phyloP scores from a whole-genome alignment of 2,329 filamentous ascomycete species.

The Paracorniculantispora psalliotae region DNA sequence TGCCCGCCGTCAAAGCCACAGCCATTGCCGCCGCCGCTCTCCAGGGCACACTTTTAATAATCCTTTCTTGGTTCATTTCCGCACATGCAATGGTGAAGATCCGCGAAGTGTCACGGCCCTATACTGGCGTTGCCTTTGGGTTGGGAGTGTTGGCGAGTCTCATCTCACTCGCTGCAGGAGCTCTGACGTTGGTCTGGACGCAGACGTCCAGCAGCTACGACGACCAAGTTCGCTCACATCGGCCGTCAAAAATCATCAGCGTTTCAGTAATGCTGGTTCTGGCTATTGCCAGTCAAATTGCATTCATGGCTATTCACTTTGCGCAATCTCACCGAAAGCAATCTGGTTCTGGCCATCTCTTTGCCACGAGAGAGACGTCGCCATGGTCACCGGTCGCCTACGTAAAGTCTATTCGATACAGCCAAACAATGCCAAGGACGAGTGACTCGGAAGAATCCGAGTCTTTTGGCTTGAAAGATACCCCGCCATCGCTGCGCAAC shows the following conservation, averaged over 20 bases:
- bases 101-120: constrained; percentile 21
- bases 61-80: constrained; percentile 6
- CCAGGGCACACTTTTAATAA: constrained; percentile 27
- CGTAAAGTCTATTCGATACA: constrained; percentile 51
- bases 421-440: constrained; percentile 35
- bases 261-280: constrained; percentile 41
- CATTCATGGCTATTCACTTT: constrained; percentile 44
- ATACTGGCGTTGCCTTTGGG: constrained; percentile 23
- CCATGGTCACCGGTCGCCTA: constrained; percentile 20
- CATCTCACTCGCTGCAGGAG: constrained; percentile 41
- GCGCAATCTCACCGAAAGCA: constrained; percentile 29
- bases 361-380: constrained; percentile 20
- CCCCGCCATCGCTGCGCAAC: constrained; percentile 37
- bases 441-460: constrained; percentile 28
- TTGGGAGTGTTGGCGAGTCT: constrained; percentile 35
- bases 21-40: constrained; percentile 35
- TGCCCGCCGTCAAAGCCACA: constrained; percentile 16
- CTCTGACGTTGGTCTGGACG: constrained; percentile 38
- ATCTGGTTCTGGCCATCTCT: neutral
- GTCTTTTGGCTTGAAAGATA: constrained; percentile 35
- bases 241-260: constrained; percentile 36
- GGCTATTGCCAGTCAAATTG: constrained; percentile 42
- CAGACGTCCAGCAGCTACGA: constrained; percentile 28
- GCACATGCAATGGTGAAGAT: constrained; percentile 14
- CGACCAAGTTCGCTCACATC: constrained; percentile 15